phyloP scores from a whole-genome alignment of 2,329 filamentous ascomycete species.

The Pestalotiopsis sp. region DNA sequence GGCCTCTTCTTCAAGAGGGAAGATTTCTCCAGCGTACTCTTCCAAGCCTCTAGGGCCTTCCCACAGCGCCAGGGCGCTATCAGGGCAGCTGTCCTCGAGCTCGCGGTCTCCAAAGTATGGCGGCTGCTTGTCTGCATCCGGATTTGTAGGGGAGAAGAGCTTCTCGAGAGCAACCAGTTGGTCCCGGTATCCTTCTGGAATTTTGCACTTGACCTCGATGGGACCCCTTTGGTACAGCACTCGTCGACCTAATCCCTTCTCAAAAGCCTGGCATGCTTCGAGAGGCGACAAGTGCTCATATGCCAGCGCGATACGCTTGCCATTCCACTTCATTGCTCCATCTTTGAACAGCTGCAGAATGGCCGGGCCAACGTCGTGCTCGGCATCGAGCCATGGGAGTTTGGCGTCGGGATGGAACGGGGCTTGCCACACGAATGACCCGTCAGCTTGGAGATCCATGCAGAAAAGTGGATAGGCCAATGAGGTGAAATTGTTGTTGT shows the following conservation, averaged over 20 bases:
- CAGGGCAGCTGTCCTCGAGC: constrained; percentile 67
- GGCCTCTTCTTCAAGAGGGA: constrained; percentile 90
- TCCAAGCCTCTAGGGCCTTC: constrained; percentile 88
- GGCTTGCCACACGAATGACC: constrained; percentile 89
- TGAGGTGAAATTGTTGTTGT: constrained; percentile 99
- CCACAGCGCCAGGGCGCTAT: constrained; percentile 82
- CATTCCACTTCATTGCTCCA: constrained; percentile 82
- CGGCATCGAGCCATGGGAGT: constrained; percentile 92
- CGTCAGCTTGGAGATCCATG: constrained; percentile 85
- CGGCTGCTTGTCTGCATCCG: constrained; percentile 59
- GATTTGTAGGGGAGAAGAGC: constrained; percentile 55
- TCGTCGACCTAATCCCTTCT: constrained; percentile 74
- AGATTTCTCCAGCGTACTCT: constrained; percentile 93
- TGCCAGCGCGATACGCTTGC: constrained; percentile 77
- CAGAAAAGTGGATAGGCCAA: constrained; percentile 91
- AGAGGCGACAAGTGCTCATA: constrained; percentile 86
- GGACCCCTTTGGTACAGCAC: constrained; percentile 78
- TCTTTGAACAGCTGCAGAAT: constrained; percentile 96
- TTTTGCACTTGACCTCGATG: constrained; percentile 83
- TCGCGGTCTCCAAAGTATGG: constrained; percentile 63
- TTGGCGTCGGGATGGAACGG: constrained; percentile 90
- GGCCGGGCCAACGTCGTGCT: constrained; percentile 92
- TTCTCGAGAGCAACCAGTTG: constrained; percentile 75
- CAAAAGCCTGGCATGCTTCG: constrained; percentile 82
- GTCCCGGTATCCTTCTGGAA: constrained; percentile 85